Evolutionary conservation across 768 basidiomycete species (phyloP).

Genomic region (Auricularia cornea): DNA sequence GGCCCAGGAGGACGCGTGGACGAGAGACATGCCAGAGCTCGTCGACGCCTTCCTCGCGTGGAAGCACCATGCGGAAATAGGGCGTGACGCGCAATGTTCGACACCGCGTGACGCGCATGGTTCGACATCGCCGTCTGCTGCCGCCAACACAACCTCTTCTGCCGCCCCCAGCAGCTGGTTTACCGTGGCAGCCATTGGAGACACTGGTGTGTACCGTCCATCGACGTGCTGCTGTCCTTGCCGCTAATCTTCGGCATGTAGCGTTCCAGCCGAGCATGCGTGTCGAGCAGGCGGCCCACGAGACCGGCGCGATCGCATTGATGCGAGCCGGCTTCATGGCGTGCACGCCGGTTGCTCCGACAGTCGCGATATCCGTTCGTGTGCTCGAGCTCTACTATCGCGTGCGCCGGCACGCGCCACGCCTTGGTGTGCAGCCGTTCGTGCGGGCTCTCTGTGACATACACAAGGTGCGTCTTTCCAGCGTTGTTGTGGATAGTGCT

Average conservation of each 20-base stretch:
- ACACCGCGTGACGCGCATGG: too few relatives aligned
- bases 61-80: neutral
- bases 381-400: neutral
- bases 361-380: neutral
- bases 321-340: neutral
- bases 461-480: neutral
- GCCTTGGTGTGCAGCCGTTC: neutral
- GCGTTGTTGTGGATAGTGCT: neutral
- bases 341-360: neutral
- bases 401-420: neutral
- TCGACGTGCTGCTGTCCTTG: too few relatives aligned
- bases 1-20: conserved; percentile 13
- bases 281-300: neutral
- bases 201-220: too few relatives aligned
- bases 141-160: too few relatives aligned
- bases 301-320: too few relatives aligned
- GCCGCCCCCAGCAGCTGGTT: too few relatives aligned
- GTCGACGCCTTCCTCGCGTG: conserved; percentile 52
- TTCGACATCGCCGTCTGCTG: too few relatives aligned
- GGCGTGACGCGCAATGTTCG: too few relatives aligned
- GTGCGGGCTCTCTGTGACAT: neutral
- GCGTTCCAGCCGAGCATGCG: neutral
- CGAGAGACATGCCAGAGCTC: conserved; percentile 56
- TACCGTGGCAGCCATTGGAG: too few relatives aligned
- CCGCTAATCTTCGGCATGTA: too few relatives aligned